Base-by-base conservation (phyloP, 2,329 filamentous ascomycete species). In the Daldinia sp. region DNA sequence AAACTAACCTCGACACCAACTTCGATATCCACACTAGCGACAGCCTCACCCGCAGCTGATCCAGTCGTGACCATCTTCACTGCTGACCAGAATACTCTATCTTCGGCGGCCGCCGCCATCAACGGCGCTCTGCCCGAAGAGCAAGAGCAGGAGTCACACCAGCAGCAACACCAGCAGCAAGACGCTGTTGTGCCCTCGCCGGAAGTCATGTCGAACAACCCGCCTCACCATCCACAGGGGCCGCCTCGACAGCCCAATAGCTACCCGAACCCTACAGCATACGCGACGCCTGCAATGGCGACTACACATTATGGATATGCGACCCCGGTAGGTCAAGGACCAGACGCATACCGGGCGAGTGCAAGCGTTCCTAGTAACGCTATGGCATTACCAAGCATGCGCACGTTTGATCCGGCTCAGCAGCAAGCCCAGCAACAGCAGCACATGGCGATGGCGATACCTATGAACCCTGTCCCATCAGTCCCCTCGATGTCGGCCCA, bases 321-420 rank as follows among this genome's bases (percentile, higher is more conserved):
- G 19, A 72, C 66, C 50, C 60, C 71, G 17, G 59, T 62, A 7
- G 65, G 65, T 21, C 70, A 63, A 43, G 61, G 53, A n/a, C 67
- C 71, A 57, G 78, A 80, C 62, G 70, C 73, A 17, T 80, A 80
- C 65, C 76, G 78, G 64, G 68, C 75, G 53, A 73, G 61, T 45
- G 50, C 74, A 3, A 68, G 70, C 45, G 67, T 73, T 47, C 64
- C 72, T 17, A 73, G 70, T 39, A 74, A 68, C 52, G 72, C 76
- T 39, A 77, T 78, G 55, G 73, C 78, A 5, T 71, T 81, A 43
- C 79, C 79, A 47, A 81, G 78, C 65, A 80, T 81, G 76, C 76
- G 78, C 62, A 79, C 78, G 3, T 77, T 80, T 69, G 78, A 80
- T 58, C 74, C 75, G 50, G 71, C 73, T 13, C 74, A 73, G 35